A percentile compares a stretch with the other conserved stretches of the same genome.
Evolutionary conservation across 257 asterid species (phyloP).

Genomic region (Solanum etuberosum): DNA sequence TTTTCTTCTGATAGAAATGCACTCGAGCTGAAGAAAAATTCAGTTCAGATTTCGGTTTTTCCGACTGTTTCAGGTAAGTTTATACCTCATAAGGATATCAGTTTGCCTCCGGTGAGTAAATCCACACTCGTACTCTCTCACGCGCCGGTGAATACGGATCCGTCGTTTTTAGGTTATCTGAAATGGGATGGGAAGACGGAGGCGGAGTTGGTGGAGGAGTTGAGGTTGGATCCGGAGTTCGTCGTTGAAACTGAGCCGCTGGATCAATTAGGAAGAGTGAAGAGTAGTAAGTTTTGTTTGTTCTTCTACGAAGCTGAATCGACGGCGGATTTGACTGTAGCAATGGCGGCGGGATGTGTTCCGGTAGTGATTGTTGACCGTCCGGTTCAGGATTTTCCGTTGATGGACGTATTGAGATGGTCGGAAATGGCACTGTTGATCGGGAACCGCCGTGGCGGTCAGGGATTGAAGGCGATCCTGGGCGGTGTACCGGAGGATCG

Average conservation of each 20-base stretch:
- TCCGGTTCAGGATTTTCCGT: conserved; percentile 79
- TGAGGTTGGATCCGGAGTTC: conserved; percentile 38
- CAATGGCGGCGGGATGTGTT: conserved; percentile 72
- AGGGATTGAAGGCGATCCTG: conserved; percentile 49
- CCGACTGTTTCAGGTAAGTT: conserved; percentile 63
- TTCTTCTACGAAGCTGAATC: conserved; percentile 30
- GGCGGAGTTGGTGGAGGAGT: conserved; percentile 32
- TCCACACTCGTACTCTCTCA: conserved; percentile 6
- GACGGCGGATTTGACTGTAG: conserved; percentile 39
- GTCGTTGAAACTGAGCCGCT: conserved; percentile 25
- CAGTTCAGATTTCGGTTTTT: conserved; percentile 59
- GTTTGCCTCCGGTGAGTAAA: conserved; percentile 38
- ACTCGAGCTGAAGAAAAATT: conserved; percentile 81
- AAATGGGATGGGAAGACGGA: conserved; percentile 44
- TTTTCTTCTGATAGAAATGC: conserved; percentile 62
- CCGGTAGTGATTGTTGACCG: conserved; percentile 76
- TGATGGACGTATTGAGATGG: conserved; percentile 74
- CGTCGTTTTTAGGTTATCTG: conserved; percentile 36
- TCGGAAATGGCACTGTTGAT: conserved; percentile 50
- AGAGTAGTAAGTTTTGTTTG: conserved; percentile 60
- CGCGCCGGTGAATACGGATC: neutral
- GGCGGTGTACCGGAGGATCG: conserved; percentile 32
- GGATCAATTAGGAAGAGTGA: conserved; percentile 7
- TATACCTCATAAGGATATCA: conserved; percentile 77
- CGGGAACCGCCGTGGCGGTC: conserved; percentile 31